These are phyloP conservation scores for Dictyostelium firmibasis DNA, from an alignment of 78 protist species.

Conservation along the genomic window DNA sequence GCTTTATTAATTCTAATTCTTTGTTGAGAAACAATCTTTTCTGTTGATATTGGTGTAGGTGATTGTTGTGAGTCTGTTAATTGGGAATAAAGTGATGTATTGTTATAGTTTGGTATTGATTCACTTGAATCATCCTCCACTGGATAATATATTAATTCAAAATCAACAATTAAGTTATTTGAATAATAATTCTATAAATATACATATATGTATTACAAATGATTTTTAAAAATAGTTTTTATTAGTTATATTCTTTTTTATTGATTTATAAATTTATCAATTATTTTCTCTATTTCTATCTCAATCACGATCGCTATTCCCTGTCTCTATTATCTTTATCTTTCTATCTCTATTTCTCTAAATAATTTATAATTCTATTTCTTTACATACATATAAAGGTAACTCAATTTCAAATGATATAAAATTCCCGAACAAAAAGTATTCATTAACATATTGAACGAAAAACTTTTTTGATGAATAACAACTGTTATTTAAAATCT, in stretches of 20 bases:
- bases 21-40: conserved; percentile 74
- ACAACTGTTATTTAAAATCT: not conserved
- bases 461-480: conserved; percentile 65
- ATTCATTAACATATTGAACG: conserved; percentile 47
- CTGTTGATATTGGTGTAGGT: not conserved
- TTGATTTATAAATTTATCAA: no score
- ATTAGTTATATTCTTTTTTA: no score
- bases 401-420: conserved; percentile 41
- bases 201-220: no score
- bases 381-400: conserved; percentile 19
- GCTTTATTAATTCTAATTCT: conserved; percentile 18
- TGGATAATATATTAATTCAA: conserved; percentile 43
- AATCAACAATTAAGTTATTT: conserved; percentile 34
- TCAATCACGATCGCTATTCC: no score
- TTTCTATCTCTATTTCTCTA: not conserved
- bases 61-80: not conserved
- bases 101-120: not conserved
- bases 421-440: conserved; percentile 16
- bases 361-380: not conserved
- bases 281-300: no score
- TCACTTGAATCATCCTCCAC: conserved; percentile 49
- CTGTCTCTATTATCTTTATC: no score
- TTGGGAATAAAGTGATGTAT: not conserved
- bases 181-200: not conserved
- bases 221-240: no score